These are phyloP conservation scores for Cryphonectria radicalis DNA, from an alignment of 2,329 filamentous ascomycete species.

Conservation along the genomic window DNA sequence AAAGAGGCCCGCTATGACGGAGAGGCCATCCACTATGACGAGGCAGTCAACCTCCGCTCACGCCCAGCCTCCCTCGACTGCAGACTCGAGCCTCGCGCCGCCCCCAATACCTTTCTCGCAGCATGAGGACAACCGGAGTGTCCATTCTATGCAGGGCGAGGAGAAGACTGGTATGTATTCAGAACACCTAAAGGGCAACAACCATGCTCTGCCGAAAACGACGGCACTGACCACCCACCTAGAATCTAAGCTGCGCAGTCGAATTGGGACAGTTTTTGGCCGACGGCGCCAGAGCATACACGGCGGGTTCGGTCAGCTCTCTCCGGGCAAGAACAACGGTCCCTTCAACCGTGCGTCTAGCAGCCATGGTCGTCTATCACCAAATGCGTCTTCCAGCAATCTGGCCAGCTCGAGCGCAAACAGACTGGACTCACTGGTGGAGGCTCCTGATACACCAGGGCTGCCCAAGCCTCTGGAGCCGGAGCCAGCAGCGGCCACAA, in stretches of 20 bases:
- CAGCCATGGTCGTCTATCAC: slow-evolving; percentile 66
- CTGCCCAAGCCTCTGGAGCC: slow-evolving; percentile 31
- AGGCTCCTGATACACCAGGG: slow-evolving; percentile 53
- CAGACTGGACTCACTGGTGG: slow-evolving; percentile 60
- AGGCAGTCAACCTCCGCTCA: slow-evolving; percentile 47
- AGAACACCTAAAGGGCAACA: neutral
- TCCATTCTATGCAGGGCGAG: slow-evolving; percentile 50
- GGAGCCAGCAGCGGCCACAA: slow-evolving; percentile 16
- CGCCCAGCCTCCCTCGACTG: slow-evolving; percentile 30
- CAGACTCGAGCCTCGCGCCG: slow-evolving; percentile 26
- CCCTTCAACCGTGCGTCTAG: slow-evolving; percentile 67
- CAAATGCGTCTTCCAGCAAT: slow-evolving; percentile 63
- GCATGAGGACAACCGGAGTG: slow-evolving; percentile 48
- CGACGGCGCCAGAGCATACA: slow-evolving; percentile 70
- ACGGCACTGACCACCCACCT: slow-evolving; percentile 35
- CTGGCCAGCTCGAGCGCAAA: slow-evolving; percentile 54
- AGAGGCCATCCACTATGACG: slow-evolving; percentile 31
- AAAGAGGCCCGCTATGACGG: slow-evolving; percentile 43
- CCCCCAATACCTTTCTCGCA: slow-evolving; percentile 28
- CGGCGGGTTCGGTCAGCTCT: slow-evolving; percentile 62
- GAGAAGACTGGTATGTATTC: slow-evolving; percentile 39
- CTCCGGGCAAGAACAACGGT: slow-evolving; percentile 54
- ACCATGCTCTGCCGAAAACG: neutral
- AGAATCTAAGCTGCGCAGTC: slow-evolving; percentile 63
- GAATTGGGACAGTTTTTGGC: slow-evolving; percentile 72